Percentiles rank a stretch among this genome's conserved stretches.
phyloP scores from a whole-genome alignment of 352 stramenopile species.

The Aphanomyces cochlioides region DNA sequence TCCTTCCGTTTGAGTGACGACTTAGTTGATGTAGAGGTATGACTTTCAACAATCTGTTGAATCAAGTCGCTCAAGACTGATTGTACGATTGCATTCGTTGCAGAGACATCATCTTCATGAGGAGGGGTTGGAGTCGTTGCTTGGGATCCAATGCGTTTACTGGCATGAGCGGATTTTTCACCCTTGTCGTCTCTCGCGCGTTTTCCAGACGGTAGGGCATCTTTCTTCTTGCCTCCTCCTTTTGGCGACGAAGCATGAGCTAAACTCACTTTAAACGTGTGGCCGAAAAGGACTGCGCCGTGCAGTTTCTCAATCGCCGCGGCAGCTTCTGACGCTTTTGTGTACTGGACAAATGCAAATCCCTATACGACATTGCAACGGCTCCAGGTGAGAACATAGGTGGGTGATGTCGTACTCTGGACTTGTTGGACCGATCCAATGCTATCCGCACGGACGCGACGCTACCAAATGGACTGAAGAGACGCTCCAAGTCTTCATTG shows the following conservation, averaged over 20 bases:
- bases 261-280: slow-evolving; percentile 28
- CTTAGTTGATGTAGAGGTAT: not conserved
- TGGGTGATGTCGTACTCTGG: not conserved
- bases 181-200: slow-evolving; percentile 16
- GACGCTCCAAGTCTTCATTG: slow-evolving; percentile 16
- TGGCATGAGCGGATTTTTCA: slow-evolving; percentile 12
- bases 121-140: not conserved
- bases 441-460: slow-evolving; percentile 24
- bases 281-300: slow-evolving; percentile 5
- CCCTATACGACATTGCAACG: slow-evolving; percentile 1
- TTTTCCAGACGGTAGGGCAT: slow-evolving; percentile 9
- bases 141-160: slow-evolving; percentile 11
- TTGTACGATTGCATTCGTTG: not conserved
- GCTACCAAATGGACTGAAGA: slow-evolving; percentile 17
- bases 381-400: too few relatives aligned
- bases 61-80: slow-evolving; percentile 1
- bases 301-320: slow-evolving; percentile 24
- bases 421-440: slow-evolving; percentile 28
- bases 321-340: slow-evolving; percentile 17
- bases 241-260: slow-evolving; percentile 27
- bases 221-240: not conserved
- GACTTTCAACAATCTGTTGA: slow-evolving; percentile 11
- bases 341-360: slow-evolving; percentile 30
- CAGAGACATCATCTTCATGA: not conserved
- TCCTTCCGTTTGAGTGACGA: slow-evolving; percentile 13